Conservation (phyloP, 2,329 filamentous ascomycete species). For the Teratosphaeria pseudoeucalypti region DNA sequence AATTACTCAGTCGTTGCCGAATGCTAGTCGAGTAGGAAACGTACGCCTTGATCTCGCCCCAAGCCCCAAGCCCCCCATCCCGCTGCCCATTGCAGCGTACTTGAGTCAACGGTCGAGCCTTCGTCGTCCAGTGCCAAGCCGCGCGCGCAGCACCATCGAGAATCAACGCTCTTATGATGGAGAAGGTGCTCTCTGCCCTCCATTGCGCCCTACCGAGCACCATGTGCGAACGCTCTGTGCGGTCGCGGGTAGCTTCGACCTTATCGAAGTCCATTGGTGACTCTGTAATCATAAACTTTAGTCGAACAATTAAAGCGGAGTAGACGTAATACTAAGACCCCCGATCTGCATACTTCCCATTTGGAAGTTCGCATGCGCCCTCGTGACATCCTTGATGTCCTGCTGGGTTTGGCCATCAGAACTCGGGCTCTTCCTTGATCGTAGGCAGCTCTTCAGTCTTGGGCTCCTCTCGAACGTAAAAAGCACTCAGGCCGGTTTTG, state of each 20-base stretch:
- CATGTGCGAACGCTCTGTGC: too few species aligned
- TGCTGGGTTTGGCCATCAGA: background rate
- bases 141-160: background rate
- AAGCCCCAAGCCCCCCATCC: background rate
- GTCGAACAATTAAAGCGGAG: background rate
- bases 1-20: background rate
- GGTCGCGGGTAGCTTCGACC: background rate
- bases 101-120: background rate
- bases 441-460: background rate
- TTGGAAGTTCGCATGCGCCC: background rate
- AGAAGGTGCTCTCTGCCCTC: too few species aligned
- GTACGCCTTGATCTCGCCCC: background rate
- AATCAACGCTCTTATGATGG: background rate
- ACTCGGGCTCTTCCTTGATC: background rate
- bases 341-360: background rate
- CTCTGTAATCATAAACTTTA: background rate
- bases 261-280: background rate
- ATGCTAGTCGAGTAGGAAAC: background rate
- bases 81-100: background rate
- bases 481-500: background rate
- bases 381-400: background rate
- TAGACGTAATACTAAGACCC: background rate
- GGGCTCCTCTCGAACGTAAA: background rate
- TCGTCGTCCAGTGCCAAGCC: background rate
- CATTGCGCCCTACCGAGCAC: too few species aligned